Percentiles rank a stretch among this genome's conserved stretches.
Evolutionary conservation across 176 grass and related monocot species (phyloP).

Genomic region (Triticum dicoccoides): DNA sequence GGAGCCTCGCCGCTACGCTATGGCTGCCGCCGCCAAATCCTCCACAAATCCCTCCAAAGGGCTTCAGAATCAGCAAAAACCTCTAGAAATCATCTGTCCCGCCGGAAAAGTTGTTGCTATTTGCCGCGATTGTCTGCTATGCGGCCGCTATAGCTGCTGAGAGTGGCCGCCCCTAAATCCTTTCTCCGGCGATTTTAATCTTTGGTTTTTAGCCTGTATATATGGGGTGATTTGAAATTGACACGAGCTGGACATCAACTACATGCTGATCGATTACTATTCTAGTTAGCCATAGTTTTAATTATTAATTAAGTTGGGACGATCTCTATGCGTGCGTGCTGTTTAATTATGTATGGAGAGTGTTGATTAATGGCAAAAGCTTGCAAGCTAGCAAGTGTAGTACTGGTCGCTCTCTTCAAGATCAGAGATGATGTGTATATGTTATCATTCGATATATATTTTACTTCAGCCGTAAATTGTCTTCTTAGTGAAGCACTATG

Average conservation of each 20-base stretch:
- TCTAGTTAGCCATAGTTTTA: conserved; percentile 27
- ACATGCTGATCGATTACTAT: neutral
- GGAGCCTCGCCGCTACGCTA: no score
- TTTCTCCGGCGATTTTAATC: no score
- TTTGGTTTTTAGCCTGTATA: conserved; percentile 18
- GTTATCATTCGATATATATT: neutral
- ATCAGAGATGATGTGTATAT: neutral
- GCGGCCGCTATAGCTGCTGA: no score
- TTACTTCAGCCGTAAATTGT: neutral
- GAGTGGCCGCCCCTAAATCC: no score
- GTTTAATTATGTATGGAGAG: conserved; percentile 41
- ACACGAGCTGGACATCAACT: neutral
- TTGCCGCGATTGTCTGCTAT: no score
- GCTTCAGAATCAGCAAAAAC: no score
- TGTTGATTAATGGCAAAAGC: conserved; percentile 31
- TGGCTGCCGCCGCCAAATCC: no score
- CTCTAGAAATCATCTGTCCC: no score
- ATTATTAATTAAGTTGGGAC: neutral
- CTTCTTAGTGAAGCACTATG: conserved; percentile 5
- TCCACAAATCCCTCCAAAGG: no score
- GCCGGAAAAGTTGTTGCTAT: no score
- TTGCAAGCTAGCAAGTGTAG: conserved; percentile 18
- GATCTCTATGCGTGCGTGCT: neutral
- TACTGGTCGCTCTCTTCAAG: neutral
- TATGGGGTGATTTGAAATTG: conserved; percentile 28